phyloP scores from a whole-genome alignment of 495 filamentous ascomycete species.

The Podospora bellae-mahoneyi region DNA sequence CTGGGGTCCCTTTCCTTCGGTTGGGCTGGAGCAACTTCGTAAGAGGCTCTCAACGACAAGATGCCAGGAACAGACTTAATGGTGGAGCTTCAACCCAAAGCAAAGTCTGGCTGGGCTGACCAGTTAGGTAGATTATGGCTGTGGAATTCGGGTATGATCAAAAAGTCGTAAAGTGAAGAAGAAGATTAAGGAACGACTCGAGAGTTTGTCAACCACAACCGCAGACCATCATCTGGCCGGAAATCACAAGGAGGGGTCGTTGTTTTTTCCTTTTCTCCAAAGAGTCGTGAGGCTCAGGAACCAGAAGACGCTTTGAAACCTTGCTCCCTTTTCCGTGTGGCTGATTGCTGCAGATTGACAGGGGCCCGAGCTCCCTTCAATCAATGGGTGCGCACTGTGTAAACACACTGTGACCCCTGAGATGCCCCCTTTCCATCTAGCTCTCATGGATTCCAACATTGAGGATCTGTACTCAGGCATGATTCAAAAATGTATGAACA shows the following conservation, averaged over 20 bases:
- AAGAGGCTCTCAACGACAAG: not conserved
- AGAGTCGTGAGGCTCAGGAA: conserved; percentile 24
- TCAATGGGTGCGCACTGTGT: not conserved
- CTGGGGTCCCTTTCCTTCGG: not conserved
- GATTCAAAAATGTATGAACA: not conserved
- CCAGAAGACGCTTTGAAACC: conserved; percentile 8
- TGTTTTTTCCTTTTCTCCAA: conserved; percentile 8
- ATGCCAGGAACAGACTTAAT: conserved; percentile 1
- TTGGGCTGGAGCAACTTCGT: conserved; percentile 1
- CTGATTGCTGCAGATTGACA: conserved; percentile 6
- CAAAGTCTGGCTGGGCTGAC: not conserved
- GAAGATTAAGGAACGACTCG: conserved; percentile 33
- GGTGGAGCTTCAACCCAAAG: not conserved
- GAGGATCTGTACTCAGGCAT: not conserved
- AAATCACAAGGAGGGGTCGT: conserved; percentile 16
- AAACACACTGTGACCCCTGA: not conserved
- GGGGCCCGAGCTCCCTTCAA: conserved; percentile 13
- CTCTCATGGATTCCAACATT: no score
- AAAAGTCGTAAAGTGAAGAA: conserved; percentile 17
- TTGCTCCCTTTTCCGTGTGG: conserved; percentile 6
- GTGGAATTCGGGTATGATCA: not conserved
- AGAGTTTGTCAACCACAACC: conserved; percentile 36
- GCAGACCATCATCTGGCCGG: conserved; percentile 32
- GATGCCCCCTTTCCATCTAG: not conserved
- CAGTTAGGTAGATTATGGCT: not conserved